Percentiles rank a stretch among this genome's conserved stretches.
These are phyloP conservation scores for Diversispora epigaea DNA, from an alignment of 192 early-diverging fungal species.

Conservation along the genomic window DNA sequence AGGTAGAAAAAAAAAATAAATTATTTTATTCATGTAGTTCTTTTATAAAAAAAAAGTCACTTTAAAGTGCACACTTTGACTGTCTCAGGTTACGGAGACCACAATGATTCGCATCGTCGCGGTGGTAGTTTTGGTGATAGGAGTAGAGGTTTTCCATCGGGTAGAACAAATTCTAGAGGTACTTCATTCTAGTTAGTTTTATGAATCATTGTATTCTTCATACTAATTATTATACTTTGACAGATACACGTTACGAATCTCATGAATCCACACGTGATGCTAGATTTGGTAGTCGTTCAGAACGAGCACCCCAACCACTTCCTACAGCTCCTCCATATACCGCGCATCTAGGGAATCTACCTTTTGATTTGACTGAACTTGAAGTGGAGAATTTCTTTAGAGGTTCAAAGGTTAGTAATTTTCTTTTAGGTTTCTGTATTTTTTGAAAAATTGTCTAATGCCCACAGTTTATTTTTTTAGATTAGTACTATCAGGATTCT, in stretches of 20 bases:
- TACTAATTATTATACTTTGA: neutral
- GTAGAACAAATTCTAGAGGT: constrained; percentile 28
- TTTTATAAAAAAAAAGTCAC: neutral
- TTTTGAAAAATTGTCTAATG: neutral
- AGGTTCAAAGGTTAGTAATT: constrained; percentile 60
- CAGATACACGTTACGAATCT: constrained; percentile 36
- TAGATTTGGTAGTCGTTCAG: constrained; percentile 38
- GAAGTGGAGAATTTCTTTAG: constrained; percentile 75
- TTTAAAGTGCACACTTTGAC: neutral
- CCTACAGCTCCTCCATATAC: constrained; percentile 88
- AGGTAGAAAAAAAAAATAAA: neutral
- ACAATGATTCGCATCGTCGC: constrained; percentile 27
- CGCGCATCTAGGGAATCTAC: constrained; percentile 87
- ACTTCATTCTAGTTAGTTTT: neutral
- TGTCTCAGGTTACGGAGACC: constrained; percentile 17
- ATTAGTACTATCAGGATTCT: constrained; percentile 80
- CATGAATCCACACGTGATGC: constrained; percentile 44
- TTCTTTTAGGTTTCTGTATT: neutral
- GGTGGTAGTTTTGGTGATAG: constrained; percentile 22
- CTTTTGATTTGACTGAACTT: constrained; percentile 77
- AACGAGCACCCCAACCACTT: constrained; percentile 57
- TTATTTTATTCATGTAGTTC: neutral
- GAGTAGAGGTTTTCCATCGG: neutral
- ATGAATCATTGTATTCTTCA: neutral
- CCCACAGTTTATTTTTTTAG: constrained; percentile 34